Percentiles rank a stretch among this genome's conserved stretches.
Conservation (phyloP, 2,329 filamentous ascomycete species). For the Cladosporium sphaerospermum region DNA sequence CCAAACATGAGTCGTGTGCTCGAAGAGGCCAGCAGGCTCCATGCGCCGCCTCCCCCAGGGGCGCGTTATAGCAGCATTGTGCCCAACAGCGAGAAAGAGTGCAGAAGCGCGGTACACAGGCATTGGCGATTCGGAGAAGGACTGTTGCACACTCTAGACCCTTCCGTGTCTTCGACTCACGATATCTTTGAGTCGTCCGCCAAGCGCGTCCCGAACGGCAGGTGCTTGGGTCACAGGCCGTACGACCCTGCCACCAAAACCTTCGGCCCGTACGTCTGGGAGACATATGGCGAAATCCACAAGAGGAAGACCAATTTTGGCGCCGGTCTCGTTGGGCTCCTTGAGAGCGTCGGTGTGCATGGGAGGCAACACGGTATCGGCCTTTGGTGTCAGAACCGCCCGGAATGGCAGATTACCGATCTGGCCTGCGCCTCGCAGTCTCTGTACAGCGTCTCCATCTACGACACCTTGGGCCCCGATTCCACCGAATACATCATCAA, state of each 20-base stretch:
- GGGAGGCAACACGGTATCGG: conserved; percentile 67
- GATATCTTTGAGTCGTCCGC: conserved; percentile 38
- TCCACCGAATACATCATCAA: conserved; percentile 94
- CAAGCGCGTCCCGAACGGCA: conserved; percentile 57
- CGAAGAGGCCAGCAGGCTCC: conserved; percentile 43
- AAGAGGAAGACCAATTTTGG: conserved; percentile 77
- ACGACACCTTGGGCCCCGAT: conserved; percentile 89
- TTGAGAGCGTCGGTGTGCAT: conserved; percentile 63
- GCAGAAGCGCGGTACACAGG: conserved; percentile 71
- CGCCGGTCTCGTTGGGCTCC: conserved; percentile 75
- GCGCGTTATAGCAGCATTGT: conserved; percentile 72
- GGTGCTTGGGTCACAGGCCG: conserved; percentile 72
- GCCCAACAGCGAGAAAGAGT: conserved; percentile 66
- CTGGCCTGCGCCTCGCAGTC: conserved; percentile 80
- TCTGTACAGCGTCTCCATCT: conserved; percentile 85
- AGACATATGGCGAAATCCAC: conserved; percentile 74
- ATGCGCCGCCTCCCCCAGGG: conserved; percentile 62
- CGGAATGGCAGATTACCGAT: conserved; percentile 87
- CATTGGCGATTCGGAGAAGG: conserved; percentile 72
- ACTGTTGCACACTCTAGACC: conserved; percentile 66
- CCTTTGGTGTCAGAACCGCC: conserved; percentile 79
- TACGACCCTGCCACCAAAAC: conserved; percentile 70
- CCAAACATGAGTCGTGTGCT: conserved; percentile 14
- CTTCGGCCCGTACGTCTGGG: conserved; percentile 74
- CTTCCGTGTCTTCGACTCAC: conserved; percentile 36